These are phyloP conservation scores for Massospora cicadina DNA, from an alignment of 371 early-diverging fungal genomes.

Conservation along the genomic window DNA sequence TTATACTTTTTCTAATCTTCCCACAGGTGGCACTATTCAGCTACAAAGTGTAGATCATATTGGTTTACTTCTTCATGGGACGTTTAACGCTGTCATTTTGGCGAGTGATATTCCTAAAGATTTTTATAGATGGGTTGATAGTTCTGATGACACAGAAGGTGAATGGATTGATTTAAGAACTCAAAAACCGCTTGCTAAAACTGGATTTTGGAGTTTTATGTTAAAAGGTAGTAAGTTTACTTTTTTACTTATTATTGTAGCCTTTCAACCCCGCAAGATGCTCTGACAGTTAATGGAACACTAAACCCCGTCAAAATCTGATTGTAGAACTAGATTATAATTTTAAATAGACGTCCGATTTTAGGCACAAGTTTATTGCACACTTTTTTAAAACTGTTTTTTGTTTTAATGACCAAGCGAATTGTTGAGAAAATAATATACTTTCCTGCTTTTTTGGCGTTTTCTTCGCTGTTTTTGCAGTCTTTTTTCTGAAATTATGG, in stretches of 20 bases:
- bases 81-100: constrained; percentile 89
- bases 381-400: no score
- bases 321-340: no score
- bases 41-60: constrained; percentile 89
- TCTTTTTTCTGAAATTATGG: no score
- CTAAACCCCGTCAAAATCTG: not conserved
- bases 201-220: constrained; percentile 3
- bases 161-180: constrained; percentile 10
- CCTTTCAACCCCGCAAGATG: not conserved
- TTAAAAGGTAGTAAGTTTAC: constrained; percentile 3
- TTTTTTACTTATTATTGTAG: not conserved
- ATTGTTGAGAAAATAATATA: no score
- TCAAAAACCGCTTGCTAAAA: constrained; percentile 1
- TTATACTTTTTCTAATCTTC: not conserved
- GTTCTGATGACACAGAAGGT: constrained; percentile 16
- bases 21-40: constrained; percentile 66
- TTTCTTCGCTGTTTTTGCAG: no score
- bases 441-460: no score
- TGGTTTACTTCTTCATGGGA: constrained; percentile 75
- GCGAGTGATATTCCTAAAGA: constrained; percentile 52
- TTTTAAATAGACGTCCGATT: no score
- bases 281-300: not conserved
- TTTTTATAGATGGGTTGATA: constrained; percentile 47
- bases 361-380: no score
- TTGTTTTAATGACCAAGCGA: no score